Base-by-base conservation (phyloP, 352 stramenopile genomes). In the Thalassiosira exigua region DNA sequence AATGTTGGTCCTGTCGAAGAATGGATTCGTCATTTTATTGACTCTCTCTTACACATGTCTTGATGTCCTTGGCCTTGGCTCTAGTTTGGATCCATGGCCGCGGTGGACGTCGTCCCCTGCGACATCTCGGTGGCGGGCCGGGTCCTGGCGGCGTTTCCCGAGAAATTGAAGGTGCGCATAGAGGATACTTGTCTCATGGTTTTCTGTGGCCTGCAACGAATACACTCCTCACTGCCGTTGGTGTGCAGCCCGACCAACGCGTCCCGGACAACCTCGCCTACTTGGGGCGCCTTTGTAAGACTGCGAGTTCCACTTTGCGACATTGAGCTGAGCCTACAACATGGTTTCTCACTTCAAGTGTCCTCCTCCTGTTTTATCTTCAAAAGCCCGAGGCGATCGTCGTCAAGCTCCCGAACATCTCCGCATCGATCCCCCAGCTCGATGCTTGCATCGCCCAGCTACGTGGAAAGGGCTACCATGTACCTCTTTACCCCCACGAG, bases 321-420 rank as follows among this genome's bases (percentile, higher is more conserved):
- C n/a, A n/a, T n/a, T n/a, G n/a, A n/a, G n/a, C n/a, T n/a, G n/a
- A n/a, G n/a, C n/a, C n/a, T n/a, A n/a, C n/a, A n/a, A n/a, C n/a
- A n/a, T n/a, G n/a, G n/a, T n/a, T n/a, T n/a, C n/a, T n/a, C n/a
- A n/a, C n/a, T n/a, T n/a, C n/a, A n/a, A n/a, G n/a, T n/a, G n/a
- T n/a, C n/a, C n/a, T n/a, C n/a, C n/a, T n/a, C n/a, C n/a, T n/a
- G n/a, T n/a, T n/a, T n/a, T n/a, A n/a, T n/a, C n/a, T n/a, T n/a
- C n/a, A n/a, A n/a, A n/a, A 75, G 42, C 89, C 91, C 0, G 88
- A 94, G 29, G 87, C 87, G 22, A 88, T 92, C 42, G 90, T 95
- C 71, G 88, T 95, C 66, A 95, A 95, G 70, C 82, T 95, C 22
- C 91, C 91, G 4, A 95, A 95, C 54, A 87, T 95, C 68, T 90